These are phyloP conservation scores for Fusarium duplospermum DNA, from an alignment of 2,329 filamentous ascomycete species.

Conservation along the genomic window DNA sequence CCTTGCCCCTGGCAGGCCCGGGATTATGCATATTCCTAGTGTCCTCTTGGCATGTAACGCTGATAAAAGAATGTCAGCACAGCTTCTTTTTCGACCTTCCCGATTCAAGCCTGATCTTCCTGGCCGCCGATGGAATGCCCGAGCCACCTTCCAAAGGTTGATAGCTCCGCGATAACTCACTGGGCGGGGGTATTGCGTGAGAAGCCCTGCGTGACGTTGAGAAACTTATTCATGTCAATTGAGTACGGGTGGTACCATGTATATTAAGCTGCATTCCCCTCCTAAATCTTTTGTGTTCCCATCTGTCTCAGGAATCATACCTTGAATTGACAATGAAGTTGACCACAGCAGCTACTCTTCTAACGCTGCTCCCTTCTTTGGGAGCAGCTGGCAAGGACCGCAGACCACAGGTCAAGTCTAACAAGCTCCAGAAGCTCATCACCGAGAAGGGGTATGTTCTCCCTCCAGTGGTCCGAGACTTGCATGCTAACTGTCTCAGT, in stretches of 20 bases:
- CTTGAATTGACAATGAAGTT: constrained; percentile 31
- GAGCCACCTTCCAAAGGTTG: constrained; percentile 28
- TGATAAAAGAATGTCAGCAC: constrained; percentile 13
- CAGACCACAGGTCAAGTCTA: constrained; percentile 31
- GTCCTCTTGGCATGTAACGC: constrained; percentile 37
- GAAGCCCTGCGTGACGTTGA: background rate
- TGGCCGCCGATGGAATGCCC: background rate
- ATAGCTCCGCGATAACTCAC: constrained; percentile 25
- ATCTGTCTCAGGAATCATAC: background rate
- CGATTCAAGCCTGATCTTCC: constrained; percentile 21
- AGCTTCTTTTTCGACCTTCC: constrained; percentile 28
- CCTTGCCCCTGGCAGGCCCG: constrained; percentile 31
- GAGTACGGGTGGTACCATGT: constrained; percentile 10
- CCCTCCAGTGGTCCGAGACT: rapidly evolving
- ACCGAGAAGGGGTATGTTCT: constrained; percentile 35
- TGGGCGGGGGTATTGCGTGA: constrained; percentile 31
- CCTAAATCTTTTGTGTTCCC: background rate
- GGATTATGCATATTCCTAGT: constrained; percentile 33
- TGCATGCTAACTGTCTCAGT: constrained; percentile 1
- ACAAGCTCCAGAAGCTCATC: constrained; percentile 41
- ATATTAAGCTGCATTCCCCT: background rate
- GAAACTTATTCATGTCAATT: background rate
- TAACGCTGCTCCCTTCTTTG: constrained; percentile 44
- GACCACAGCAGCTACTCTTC: constrained; percentile 19
- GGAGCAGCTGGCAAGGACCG: constrained; percentile 34